Conservation (phyloP, 179 eudicot species). For the Dionaea muscipula region DNA sequence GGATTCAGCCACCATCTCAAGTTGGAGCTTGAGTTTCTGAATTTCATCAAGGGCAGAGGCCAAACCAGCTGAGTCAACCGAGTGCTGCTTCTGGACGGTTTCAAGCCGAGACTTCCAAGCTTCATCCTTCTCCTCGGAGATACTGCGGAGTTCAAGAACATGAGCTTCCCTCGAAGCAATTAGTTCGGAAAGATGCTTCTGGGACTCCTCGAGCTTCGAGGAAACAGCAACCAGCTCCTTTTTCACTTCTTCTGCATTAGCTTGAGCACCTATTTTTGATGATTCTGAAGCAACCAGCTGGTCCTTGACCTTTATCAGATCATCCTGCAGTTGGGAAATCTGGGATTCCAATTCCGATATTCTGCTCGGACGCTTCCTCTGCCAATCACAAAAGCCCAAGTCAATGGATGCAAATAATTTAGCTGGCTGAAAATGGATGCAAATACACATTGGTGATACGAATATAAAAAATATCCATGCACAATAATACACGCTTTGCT, state of each 20-base stretch:
- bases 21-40: slow-evolving; percentile 41
- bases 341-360: slow-evolving; percentile 59
- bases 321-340: slow-evolving; percentile 63
- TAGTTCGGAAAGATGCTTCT: slow-evolving; percentile 35
- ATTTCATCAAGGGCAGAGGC: slow-evolving; percentile 45
- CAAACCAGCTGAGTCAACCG: slow-evolving; percentile 31
- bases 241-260: slow-evolving; percentile 51
- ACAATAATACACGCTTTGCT: too few relatives aligned
- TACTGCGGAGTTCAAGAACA: slow-evolving; percentile 19
- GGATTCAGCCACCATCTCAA: slow-evolving; percentile 31
- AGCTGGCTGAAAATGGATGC: too few relatives aligned
- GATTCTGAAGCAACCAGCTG: slow-evolving; percentile 46
- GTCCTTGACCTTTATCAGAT: slow-evolving; percentile 57
- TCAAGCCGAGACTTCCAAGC: slow-evolving; percentile 32
- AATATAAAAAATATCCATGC: too few relatives aligned
- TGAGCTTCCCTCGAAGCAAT: slow-evolving; percentile 24
- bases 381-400: slow-evolving; percentile 3
- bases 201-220: slow-evolving; percentile 44
- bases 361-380: slow-evolving; percentile 57
- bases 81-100: slow-evolving; percentile 22
- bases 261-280: slow-evolving; percentile 43
- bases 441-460: too few relatives aligned
- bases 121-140: slow-evolving; percentile 22
- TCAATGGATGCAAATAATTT: too few relatives aligned
- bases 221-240: slow-evolving; percentile 47